phyloP scores from a whole-genome alignment of 371 early-diverging fungal genomes.

The Apophysomyces elegans region DNA sequence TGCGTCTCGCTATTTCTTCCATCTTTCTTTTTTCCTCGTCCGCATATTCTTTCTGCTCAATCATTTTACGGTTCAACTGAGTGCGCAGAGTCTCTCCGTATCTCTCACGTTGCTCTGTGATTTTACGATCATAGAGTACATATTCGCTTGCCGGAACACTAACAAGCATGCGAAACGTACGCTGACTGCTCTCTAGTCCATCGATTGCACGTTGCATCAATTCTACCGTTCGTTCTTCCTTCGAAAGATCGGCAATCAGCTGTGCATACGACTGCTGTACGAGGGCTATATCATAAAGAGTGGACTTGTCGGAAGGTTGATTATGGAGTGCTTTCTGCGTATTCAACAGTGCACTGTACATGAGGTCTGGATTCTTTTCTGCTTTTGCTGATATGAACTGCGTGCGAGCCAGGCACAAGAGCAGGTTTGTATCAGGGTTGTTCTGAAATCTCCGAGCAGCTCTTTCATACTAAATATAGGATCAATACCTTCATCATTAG shows the following conservation, averaged over 20 bases:
- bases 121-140: constrained; percentile 64
- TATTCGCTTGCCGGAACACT: constrained; percentile 50
- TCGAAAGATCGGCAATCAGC: constrained; percentile 72
- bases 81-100: constrained; percentile 67
- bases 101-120: constrained; percentile 67
- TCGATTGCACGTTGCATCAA: constrained; percentile 62
- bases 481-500: neutral
- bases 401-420: constrained; percentile 79
- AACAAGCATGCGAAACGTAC: constrained; percentile 57
- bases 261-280: constrained; percentile 86
- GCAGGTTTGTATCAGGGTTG: constrained; percentile 61
- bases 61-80: constrained; percentile 61
- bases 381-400: constrained; percentile 80
- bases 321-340: constrained; percentile 61
- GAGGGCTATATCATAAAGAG: constrained; percentile 79
- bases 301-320: constrained; percentile 65
- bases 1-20: constrained; percentile 55
- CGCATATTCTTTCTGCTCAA: constrained; percentile 66
- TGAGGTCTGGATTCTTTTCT: constrained; percentile 68
- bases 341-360: constrained; percentile 68
- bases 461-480: constrained; percentile 65
- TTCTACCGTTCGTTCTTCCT: constrained; percentile 58
- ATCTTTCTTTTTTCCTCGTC: constrained; percentile 46
- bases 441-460: constrained; percentile 58
- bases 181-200: constrained; percentile 63